A percentile compares a stretch with the other conserved stretches of the same genome.
Evolutionary conservation across 106 monocot genomes (phyloP).

Genomic region (Dendrobium nobile): DNA sequence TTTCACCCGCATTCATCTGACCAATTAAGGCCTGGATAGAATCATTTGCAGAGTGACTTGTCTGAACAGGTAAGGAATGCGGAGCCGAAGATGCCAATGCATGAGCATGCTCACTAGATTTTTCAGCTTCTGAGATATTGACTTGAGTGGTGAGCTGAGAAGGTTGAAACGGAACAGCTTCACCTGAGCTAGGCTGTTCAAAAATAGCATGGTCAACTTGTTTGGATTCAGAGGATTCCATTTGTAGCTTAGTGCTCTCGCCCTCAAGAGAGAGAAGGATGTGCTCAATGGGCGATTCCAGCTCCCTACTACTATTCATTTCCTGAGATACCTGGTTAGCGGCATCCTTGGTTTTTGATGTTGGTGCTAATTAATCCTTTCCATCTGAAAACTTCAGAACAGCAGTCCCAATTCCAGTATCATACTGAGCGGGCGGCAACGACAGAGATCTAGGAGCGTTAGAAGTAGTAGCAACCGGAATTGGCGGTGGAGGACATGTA

Average conservation of each 20-base stretch:
- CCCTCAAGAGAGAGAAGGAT: neutral
- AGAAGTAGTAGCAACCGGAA: too few relatives aligned
- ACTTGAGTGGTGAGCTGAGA: neutral
- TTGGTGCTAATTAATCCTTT: constrained; percentile 8
- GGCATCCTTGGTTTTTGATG: constrained; percentile 4
- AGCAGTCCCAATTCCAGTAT: neutral
- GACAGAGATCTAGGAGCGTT: too few relatives aligned
- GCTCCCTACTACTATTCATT: neutral
- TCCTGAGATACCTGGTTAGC: constrained; percentile 4
- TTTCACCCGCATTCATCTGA: neutral
- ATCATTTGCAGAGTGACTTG: constrained; percentile 2
- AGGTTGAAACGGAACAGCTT: constrained; percentile 5
- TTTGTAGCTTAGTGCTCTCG: neutral
- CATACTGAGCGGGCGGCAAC: too few relatives aligned
- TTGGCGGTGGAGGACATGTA: too few relatives aligned
- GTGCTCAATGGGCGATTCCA: constrained; percentile 7
- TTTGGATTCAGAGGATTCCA: constrained; percentile 7
- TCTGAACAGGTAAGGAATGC: constrained; percentile 8
- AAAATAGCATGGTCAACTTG: neutral
- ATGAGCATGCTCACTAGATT: neutral
- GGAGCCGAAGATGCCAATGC: neutral
- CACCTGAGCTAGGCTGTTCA: constrained; percentile 5
- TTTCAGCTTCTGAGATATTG: constrained; percentile 8
- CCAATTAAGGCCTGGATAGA: neutral
- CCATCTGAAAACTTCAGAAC: constrained; percentile 7